Percentiles rank a stretch among this genome's conserved stretches.
These are phyloP conservation scores for Macrolepiota albuminosa DNA, from an alignment of 768 basidiomycete species.

Conservation along the genomic window DNA sequence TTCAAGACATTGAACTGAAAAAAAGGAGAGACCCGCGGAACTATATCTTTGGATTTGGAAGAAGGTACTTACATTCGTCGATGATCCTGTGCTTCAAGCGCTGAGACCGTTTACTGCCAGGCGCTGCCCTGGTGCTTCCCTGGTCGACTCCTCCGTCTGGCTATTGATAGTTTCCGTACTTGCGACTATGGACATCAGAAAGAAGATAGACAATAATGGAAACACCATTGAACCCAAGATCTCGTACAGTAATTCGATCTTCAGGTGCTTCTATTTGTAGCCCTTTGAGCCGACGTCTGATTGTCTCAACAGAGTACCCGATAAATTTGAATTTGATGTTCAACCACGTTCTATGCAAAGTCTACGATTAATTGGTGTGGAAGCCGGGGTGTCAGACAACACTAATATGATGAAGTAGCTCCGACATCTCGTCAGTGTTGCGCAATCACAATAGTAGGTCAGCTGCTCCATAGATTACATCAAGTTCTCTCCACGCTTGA, in stretches of 20 bases:
- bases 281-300: neutral
- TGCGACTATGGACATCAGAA: conserved; percentile 9
- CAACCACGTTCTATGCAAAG: neutral
- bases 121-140: conserved; percentile 8
- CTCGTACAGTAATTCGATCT: conserved; percentile 2
- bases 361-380: no score
- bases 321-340: neutral
- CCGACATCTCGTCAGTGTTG: no score
- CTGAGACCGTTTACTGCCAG: neutral
- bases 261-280: neutral
- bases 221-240: conserved; percentile 7
- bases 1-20: neutral
- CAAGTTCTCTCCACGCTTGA: no score
- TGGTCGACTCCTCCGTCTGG: conserved; percentile 13
- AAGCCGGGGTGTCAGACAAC: no score
- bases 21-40: conserved; percentile 1
- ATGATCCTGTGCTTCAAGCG: neutral
- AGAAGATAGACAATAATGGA: conserved; percentile 2
- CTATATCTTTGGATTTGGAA: conserved; percentile 7
- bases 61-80: neutral
- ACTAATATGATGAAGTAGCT: no score
- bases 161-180: conserved; percentile 8
- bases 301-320: neutral
- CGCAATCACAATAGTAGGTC: no score
- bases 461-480: no score